These are phyloP conservation scores for Lasiodiplodia gonubiensis DNA, from an alignment of 2,329 filamentous ascomycete species.

Conservation along the genomic window DNA sequence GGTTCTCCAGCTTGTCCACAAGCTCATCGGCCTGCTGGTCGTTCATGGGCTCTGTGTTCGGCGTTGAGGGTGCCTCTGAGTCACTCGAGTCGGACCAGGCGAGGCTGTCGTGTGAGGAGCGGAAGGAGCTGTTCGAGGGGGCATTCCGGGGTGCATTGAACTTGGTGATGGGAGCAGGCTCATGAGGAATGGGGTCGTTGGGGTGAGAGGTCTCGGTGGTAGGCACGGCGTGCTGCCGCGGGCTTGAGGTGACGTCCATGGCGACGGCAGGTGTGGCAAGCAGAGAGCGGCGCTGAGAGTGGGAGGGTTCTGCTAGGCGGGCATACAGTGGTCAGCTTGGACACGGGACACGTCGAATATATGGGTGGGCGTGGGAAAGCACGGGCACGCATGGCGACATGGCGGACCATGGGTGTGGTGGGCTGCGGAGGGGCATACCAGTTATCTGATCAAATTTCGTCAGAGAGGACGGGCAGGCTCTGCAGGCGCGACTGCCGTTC, in stretches of 20 bases:
- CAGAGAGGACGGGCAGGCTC: slow-evolving; percentile 12
- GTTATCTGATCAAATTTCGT: slow-evolving; percentile 29
- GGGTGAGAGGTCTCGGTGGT: slow-evolving; percentile 53
- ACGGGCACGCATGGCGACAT: not conserved
- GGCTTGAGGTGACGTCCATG: slow-evolving; percentile 34
- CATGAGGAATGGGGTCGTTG: slow-evolving; percentile 52
- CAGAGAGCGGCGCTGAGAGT: slow-evolving; percentile 28
- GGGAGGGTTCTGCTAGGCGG: slow-evolving; percentile 7
- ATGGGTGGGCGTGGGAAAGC: slow-evolving; percentile 2
- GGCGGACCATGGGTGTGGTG: not conserved
- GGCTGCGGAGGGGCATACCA: slow-evolving; percentile 20
- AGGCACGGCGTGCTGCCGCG: slow-evolving; percentile 47
- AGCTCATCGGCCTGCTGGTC: slow-evolving; percentile 50
- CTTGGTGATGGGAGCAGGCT: slow-evolving; percentile 45
- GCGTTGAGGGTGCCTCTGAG: slow-evolving; percentile 51
- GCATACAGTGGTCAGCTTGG: slow-evolving; percentile 6
- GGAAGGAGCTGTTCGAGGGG: slow-evolving; percentile 44
- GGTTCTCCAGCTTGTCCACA: slow-evolving; percentile 48
- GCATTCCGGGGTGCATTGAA: slow-evolving; percentile 39
- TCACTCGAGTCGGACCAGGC: slow-evolving; percentile 50
- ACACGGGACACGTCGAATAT: slow-evolving; percentile 8
- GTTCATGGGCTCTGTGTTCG: slow-evolving; percentile 52
- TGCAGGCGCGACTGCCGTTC: slow-evolving; percentile 23
- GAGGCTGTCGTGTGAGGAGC: slow-evolving; percentile 49
- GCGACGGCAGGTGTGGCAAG: slow-evolving; percentile 33